A percentile compares a stretch with the other conserved stretches of the same genome.
Conservation (phyloP, 2,329 filamentous ascomycete species). For the Calonectria ilicicola region DNA sequence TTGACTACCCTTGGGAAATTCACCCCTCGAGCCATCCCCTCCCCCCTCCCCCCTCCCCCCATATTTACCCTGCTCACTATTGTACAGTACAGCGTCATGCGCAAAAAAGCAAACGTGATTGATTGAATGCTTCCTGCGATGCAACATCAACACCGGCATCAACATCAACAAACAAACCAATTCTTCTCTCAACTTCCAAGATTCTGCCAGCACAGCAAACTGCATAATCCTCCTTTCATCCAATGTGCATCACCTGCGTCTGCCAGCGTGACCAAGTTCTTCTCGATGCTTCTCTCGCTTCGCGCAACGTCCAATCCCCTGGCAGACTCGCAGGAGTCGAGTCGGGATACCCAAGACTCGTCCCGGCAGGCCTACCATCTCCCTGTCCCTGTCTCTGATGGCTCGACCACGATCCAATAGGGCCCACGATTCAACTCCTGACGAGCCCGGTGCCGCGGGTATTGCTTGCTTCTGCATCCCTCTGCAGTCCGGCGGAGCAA, state of each 20-base stretch:
- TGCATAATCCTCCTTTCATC: slow-evolving; percentile 8
- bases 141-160: neutral
- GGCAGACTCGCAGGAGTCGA: neutral
- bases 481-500: neutral
- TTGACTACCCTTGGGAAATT: neutral
- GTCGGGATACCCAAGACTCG: slow-evolving; percentile 33
- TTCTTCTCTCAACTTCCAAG: slow-evolving; percentile 1
- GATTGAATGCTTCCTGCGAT: neutral
- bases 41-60: neutral
- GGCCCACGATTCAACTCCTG: neutral
- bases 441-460: neutral
- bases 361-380: slow-evolving; percentile 19
- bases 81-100: neutral
- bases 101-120: neutral
- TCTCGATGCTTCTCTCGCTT: slow-evolving; percentile 28
- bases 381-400: slow-evolving; percentile 12
- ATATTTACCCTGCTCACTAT: no score
- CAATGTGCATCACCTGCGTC: slow-evolving; percentile 11
- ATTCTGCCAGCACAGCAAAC: slow-evolving; percentile 17
- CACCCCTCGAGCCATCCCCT: neutral
- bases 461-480: slow-evolving; percentile 14
- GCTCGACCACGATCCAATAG: slow-evolving; percentile 28
- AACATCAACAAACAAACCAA: neutral
- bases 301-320: slow-evolving; percentile 23
- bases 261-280: slow-evolving; percentile 23